These are phyloP conservation scores for Cadophora gregata DNA, from an alignment of 2,329 filamentous ascomycete genomes.

Conservation along the genomic window DNA sequence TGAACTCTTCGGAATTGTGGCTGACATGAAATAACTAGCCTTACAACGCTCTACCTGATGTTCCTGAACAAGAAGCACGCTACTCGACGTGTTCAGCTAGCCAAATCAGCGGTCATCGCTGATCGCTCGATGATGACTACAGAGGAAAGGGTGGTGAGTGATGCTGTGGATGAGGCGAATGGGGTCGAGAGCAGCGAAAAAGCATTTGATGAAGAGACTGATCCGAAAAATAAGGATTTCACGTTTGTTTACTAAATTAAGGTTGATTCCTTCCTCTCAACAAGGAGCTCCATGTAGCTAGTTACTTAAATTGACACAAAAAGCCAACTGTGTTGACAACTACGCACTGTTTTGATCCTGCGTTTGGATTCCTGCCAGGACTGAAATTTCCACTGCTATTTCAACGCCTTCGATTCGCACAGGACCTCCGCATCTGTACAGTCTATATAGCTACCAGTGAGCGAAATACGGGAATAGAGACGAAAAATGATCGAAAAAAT, in stretches of 20 bases:
- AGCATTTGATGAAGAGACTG: slow-evolving; percentile 64
- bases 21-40: slow-evolving; percentile 21
- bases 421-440: too few species aligned
- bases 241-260: slow-evolving; percentile 54
- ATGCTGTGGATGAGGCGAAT: slow-evolving; percentile 36
- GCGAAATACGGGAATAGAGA: too few species aligned
- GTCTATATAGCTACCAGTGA: too few species aligned
- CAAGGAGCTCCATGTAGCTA: neutral
- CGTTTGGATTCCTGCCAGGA: too few species aligned
- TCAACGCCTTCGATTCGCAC: too few species aligned
- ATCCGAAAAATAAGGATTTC: slow-evolving; percentile 68
- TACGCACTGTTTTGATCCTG: too few species aligned
- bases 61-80: slow-evolving; percentile 62
- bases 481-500: too few species aligned
- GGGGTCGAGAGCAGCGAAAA: slow-evolving; percentile 49
- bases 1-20: neutral
- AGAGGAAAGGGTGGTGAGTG: slow-evolving; percentile 50
- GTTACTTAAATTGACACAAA: too few species aligned
- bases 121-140: slow-evolving; percentile 64
- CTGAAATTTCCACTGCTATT: too few species aligned
- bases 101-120: slow-evolving; percentile 62
- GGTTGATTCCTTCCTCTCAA: neutral
- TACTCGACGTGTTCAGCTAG: slow-evolving; percentile 58
- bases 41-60: slow-evolving; percentile 54
- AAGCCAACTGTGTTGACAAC: too few species aligned